Evolutionary conservation across 768 basidiomycete genomes (phyloP).

Genomic region (Lyophyllum shimeji): DNA sequence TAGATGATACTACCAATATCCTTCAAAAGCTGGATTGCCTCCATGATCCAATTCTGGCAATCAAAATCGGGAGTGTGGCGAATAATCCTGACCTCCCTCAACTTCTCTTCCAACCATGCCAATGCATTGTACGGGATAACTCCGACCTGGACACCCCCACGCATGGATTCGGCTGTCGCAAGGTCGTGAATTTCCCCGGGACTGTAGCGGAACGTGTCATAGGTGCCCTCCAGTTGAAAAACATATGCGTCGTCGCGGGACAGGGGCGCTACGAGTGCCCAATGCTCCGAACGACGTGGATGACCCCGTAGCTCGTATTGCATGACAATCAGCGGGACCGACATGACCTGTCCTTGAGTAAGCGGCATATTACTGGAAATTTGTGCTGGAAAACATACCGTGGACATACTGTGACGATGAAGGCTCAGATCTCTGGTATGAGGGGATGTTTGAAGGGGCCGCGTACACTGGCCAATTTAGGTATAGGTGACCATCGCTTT

Average conservation of each 20-base stretch:
- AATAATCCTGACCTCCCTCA: conserved; percentile 19
- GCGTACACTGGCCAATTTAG: no score
- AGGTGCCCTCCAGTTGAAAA: conserved; percentile 25
- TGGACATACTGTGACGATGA: no score
- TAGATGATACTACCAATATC: conserved; percentile 18
- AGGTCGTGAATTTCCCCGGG: conserved; percentile 12
- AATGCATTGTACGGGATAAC: conserved; percentile 16
- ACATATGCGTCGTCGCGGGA: conserved; percentile 18
- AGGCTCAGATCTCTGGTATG: no score
- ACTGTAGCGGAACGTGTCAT: conserved; percentile 23
- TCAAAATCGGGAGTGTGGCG: conserved; percentile 24
- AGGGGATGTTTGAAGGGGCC: no score
- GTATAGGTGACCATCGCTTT: no score
- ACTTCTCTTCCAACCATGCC: conserved; percentile 21
- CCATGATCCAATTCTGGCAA: conserved; percentile 27
- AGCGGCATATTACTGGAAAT: no score
- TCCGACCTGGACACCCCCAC: conserved; percentile 28
- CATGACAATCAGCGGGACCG: conserved; percentile 26
- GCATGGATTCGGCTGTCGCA: conserved; percentile 11
- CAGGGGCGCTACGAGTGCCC: conserved; percentile 23
- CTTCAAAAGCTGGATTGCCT: conserved; percentile 21
- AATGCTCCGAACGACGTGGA: conserved; percentile 27
- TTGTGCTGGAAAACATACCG: no score
- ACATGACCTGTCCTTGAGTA: no score
- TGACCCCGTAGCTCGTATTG: conserved; percentile 25